phyloP scores from a whole-genome alignment of 257 asterid genomes.

The Prunella vulgaris region DNA sequence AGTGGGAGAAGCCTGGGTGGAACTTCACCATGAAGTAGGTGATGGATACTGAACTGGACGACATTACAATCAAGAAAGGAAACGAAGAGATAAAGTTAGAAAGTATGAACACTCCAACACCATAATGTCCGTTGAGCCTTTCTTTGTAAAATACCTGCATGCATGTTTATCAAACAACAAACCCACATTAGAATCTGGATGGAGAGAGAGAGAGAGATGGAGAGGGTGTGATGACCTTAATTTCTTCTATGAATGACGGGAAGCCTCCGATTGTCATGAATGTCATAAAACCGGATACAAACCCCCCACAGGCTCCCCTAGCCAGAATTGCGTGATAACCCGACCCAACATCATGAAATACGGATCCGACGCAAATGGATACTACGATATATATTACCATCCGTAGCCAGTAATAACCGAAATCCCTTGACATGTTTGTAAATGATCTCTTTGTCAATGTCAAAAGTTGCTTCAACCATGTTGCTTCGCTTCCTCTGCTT shows the following conservation, averaged over 20 bases:
- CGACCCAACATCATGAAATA: constrained; percentile 65
- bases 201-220: not conserved
- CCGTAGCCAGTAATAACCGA: constrained; percentile 88
- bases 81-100: constrained; percentile 78
- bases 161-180: too few relatives aligned
- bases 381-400: constrained; percentile 51
- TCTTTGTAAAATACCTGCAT: constrained; percentile 72
- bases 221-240: constrained; percentile 47
- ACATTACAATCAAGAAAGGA: constrained; percentile 65
- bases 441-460: constrained; percentile 68
- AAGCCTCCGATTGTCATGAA: constrained; percentile 97
- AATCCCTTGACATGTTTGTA: constrained; percentile 75
- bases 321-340: constrained; percentile 50
- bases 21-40: constrained; percentile 65
- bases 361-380: constrained; percentile 68
- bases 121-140: constrained; percentile 72
- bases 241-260: constrained; percentile 94
- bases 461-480: constrained; percentile 56
- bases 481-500: constrained; percentile 56
- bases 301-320: constrained; percentile 86
- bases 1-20: constrained; percentile 66
- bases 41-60: constrained; percentile 51
- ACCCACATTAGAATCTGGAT: too few relatives aligned
- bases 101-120: constrained; percentile 64
- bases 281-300: constrained; percentile 83